Conservation (phyloP, 2,329 filamentous ascomycete genomes). For the Cladosporium sp. region DNA sequence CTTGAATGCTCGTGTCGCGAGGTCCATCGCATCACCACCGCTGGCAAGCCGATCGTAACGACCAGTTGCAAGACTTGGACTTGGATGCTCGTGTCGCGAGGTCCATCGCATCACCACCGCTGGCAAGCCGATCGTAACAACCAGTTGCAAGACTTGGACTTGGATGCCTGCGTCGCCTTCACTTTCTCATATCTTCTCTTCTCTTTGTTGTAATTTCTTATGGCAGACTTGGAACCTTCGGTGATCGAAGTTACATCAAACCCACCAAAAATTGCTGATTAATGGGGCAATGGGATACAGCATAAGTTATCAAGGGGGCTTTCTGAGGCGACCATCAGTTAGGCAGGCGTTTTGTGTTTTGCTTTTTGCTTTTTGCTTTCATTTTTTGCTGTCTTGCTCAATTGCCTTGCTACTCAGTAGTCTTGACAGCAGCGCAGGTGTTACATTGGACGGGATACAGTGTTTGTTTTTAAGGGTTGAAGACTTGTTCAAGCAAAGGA, state of each 20-base stretch:
- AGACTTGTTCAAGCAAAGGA: background rate
- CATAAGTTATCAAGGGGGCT: background rate
- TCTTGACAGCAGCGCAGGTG: background rate
- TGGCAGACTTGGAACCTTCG: background rate
- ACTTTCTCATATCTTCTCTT: background rate
- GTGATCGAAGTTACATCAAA: background rate
- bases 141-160: slow-evolving; percentile 13
- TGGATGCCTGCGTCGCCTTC: background rate
- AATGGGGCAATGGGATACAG: background rate
- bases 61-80: slow-evolving; percentile 14
- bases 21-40: background rate
- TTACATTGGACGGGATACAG: background rate
- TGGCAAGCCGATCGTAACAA: slow-evolving; percentile 2
- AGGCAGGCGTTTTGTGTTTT: background rate
- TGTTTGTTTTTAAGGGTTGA: background rate
- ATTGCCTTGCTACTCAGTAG: background rate
- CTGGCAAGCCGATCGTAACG: background rate
- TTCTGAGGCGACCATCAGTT: background rate
- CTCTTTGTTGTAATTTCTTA: too few species aligned
- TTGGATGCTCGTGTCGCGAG: background rate
- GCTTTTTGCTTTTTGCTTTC: background rate
- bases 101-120: background rate
- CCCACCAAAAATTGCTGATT: background rate
- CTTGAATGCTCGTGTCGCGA: background rate
- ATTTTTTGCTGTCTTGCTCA: background rate